These are phyloP conservation scores for Metschnikowia dekortorum DNA, from an alignment of 805 yeast genomes.

Conservation along the genomic window DNA sequence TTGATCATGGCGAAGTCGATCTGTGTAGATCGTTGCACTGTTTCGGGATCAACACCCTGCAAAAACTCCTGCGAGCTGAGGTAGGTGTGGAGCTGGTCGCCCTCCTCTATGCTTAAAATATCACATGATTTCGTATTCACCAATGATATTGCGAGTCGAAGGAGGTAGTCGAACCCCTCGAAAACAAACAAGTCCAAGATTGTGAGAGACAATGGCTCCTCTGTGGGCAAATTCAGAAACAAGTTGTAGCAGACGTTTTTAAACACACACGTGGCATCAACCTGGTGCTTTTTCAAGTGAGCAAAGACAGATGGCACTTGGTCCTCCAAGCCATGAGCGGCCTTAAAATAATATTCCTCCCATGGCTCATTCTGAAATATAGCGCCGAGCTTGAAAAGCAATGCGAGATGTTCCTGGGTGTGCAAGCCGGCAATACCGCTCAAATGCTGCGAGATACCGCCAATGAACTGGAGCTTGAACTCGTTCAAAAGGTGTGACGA, in stretches of 20 bases:
- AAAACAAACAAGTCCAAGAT: conserved; percentile 35
- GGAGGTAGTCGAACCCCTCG: conserved; percentile 36
- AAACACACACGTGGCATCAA: conserved; percentile 22
- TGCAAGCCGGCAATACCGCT: conserved; percentile 16
- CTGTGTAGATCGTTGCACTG: conserved; percentile 2
- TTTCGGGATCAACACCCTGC: not conserved
- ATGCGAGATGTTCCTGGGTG: conserved; percentile 28
- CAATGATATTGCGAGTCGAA: conserved; percentile 24
- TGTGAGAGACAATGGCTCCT: conserved; percentile 3
- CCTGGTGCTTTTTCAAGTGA: conserved; percentile 36
- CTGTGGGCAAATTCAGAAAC: conserved; percentile 10
- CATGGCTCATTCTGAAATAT: conserved; percentile 21
- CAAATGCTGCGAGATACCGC: conserved; percentile 19
- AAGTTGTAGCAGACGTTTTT: conserved; percentile 19
- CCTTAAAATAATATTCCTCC: conserved; percentile 32
- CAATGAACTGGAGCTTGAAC: conserved; percentile 18
- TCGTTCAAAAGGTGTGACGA: conserved; percentile 3
- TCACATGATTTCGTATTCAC: conserved; percentile 15
- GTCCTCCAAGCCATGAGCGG: conserved; percentile 35
- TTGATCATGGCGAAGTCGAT: conserved; percentile 12
- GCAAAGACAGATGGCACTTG: conserved; percentile 21
- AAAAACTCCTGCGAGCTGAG: conserved; percentile 5
- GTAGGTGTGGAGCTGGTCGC: conserved; percentile 19
- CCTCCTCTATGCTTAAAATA: conserved; percentile 18
- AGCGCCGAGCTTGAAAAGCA: conserved; percentile 32